Conservation (phyloP, 208 protist genomes). For the Angomonas deanei region DNA sequence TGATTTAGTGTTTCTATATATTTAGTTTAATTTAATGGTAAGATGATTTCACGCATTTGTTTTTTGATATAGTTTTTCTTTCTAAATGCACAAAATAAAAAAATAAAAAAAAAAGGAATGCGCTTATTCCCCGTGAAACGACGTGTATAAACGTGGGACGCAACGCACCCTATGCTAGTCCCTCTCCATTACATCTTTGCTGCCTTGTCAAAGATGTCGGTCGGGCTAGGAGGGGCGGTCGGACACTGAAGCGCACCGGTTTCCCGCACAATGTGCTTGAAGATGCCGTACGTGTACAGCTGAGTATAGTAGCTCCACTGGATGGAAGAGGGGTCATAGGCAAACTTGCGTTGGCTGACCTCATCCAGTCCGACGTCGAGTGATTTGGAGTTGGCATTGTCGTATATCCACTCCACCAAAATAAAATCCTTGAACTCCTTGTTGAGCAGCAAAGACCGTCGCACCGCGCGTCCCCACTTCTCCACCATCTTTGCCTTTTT, state of each 20-base stretch:
- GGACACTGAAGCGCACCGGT: slow-evolving; percentile 30
- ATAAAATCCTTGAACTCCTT: slow-evolving; percentile 66
- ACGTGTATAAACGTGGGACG: too few species aligned
- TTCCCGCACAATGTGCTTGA: slow-evolving; percentile 65
- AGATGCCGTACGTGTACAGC: slow-evolving; percentile 61
- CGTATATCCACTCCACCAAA: slow-evolving; percentile 54
- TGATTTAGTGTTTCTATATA: not conserved
- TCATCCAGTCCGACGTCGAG: slow-evolving; percentile 57
- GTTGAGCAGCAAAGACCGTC: slow-evolving; percentile 47
- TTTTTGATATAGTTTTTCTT: too few species aligned
- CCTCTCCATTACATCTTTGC: slow-evolving; percentile 27
- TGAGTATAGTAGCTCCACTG: slow-evolving; percentile 72
- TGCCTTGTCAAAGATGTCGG: slow-evolving; percentile 47
- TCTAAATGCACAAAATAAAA: too few species aligned
- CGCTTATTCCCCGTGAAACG: too few species aligned
- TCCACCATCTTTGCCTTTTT: slow-evolving; percentile 39
- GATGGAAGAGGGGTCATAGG: slow-evolving; percentile 58
- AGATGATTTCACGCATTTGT: too few species aligned
- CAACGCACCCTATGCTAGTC: not conserved
- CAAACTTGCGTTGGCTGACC: slow-evolving; percentile 28
- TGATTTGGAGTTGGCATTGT: slow-evolving; percentile 21
- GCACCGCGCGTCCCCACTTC: slow-evolving; percentile 46
- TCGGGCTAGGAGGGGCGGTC: slow-evolving; percentile 20
- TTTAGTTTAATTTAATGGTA: not conserved
- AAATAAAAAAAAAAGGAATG: too few species aligned